phyloP scores from a whole-genome alignment of 257 asterid genomes.

The Capsicum pubescens region DNA sequence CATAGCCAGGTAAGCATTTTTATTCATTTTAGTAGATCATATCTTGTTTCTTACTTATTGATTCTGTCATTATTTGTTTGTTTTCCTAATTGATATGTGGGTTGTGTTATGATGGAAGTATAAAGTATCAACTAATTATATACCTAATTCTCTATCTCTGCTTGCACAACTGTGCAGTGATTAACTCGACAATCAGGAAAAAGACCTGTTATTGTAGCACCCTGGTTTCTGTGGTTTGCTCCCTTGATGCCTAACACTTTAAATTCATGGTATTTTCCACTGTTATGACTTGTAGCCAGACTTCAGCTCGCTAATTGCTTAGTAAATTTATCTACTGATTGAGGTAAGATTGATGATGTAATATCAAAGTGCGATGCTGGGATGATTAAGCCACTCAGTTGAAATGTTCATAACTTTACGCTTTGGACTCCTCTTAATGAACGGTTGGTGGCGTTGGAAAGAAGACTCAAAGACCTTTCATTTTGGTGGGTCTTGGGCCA shows the following conservation, averaged over 20 bases:
- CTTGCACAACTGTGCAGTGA: background rate
- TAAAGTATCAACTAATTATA: conserved; percentile 11
- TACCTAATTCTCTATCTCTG: background rate
- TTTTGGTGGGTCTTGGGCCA: too few species aligned
- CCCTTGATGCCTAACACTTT: background rate
- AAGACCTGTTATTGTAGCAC: conserved; percentile 4
- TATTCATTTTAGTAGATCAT: conserved; percentile 38
- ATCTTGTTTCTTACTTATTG: background rate
- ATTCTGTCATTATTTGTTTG: conserved; percentile 23
- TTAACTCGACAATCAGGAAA: conserved; percentile 4
- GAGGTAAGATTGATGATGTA: background rate
- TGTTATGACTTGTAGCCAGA: background rate
- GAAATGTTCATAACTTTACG: background rate
- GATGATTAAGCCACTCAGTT: background rate
- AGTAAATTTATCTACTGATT: conserved; percentile 3
- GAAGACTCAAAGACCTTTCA: too few species aligned
- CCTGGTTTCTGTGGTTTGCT: background rate
- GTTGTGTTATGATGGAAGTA: background rate
- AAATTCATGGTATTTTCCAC: conserved; percentile 9
- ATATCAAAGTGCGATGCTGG: background rate
- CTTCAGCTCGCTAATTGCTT: background rate
- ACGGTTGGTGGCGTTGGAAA: too few species aligned
- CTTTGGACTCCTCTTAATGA: too few species aligned
- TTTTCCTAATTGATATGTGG: background rate
- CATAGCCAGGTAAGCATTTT: conserved; percentile 68